A percentile compares a stretch with the other conserved stretches of the same genome.
phyloP scores from a whole-genome alignment of 257 asterid genomes.

The Solanum gandarillasii region DNA sequence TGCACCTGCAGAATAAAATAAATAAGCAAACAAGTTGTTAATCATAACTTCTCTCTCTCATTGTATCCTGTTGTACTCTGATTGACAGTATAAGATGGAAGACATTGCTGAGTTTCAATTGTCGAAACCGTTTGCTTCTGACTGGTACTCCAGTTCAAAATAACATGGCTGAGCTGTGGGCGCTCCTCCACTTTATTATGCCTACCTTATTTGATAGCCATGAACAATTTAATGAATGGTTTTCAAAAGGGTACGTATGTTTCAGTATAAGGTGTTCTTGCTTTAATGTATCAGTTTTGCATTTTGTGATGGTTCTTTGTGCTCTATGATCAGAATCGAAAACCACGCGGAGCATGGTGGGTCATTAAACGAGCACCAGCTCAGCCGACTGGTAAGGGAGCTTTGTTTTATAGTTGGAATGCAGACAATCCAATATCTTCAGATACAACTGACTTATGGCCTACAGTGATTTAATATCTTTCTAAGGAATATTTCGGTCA shows the following conservation, averaged over 20 bases:
- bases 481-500: neutral
- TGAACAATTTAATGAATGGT: conserved; percentile 98
- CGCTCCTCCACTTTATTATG: conserved; percentile 96
- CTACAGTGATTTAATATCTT: neutral
- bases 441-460: neutral
- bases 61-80: conserved; percentile 23
- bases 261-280: neutral
- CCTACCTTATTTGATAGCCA: conserved; percentile 97
- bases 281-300: neutral
- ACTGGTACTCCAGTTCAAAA: conserved; percentile 98
- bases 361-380: conserved; percentile 93
- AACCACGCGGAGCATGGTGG: conserved; percentile 99
- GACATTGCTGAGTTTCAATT: conserved; percentile 91
- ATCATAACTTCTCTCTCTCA: neutral
- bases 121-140: conserved; percentile 94
- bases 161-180: conserved; percentile 98
- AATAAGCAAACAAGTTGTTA: neutral
- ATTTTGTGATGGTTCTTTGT: conserved; percentile 15
- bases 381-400: conserved; percentile 80
- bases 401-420: neutral
- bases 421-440: neutral
- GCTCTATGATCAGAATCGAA: conserved; percentile 64
- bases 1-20: neutral
- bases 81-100: conserved; percentile 94
- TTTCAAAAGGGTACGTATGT: conserved; percentile 81